phyloP scores from a whole-genome alignment of 306 rosid species.

The Castanopsis chinensis region DNA sequence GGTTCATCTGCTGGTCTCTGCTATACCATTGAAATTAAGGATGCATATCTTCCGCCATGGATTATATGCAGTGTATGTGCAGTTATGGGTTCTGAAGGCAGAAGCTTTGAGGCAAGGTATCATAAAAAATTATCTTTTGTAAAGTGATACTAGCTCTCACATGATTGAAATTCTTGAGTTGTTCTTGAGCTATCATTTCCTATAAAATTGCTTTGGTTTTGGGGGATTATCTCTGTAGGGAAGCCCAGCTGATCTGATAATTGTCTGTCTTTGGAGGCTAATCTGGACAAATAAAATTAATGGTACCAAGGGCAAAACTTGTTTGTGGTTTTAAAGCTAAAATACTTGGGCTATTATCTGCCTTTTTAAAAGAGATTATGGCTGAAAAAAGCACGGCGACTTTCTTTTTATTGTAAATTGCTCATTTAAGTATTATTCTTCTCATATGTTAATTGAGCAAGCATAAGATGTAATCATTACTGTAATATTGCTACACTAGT shows the following conservation, averaged over 20 bases:
- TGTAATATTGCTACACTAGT: neutral
- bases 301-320: neutral
- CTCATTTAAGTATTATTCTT: neutral
- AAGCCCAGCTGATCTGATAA: neutral
- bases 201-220: neutral
- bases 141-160: conserved; percentile 1
- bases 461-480: neutral
- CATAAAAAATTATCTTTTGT: conserved; percentile 10
- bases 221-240: neutral
- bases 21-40: conserved; percentile 76
- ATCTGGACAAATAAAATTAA: neutral
- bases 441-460: neutral
- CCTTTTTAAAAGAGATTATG: neutral
- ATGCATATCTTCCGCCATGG: conserved; percentile 88
- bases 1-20: conserved; percentile 43
- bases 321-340: neutral
- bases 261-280: neutral
- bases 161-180: neutral
- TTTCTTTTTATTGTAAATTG: neutral
- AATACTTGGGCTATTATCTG: neutral
- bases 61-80: conserved; percentile 55
- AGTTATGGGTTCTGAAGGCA: conserved; percentile 63
- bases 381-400: neutral
- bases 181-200: neutral
- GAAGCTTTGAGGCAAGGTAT: conserved; percentile 93